Evolutionary conservation across 225 moss, liverwort and hornwort genomes (phyloP), one percentile per base, ranked within the genome.

Genomic region (Takakia lepidozioides): DNA sequence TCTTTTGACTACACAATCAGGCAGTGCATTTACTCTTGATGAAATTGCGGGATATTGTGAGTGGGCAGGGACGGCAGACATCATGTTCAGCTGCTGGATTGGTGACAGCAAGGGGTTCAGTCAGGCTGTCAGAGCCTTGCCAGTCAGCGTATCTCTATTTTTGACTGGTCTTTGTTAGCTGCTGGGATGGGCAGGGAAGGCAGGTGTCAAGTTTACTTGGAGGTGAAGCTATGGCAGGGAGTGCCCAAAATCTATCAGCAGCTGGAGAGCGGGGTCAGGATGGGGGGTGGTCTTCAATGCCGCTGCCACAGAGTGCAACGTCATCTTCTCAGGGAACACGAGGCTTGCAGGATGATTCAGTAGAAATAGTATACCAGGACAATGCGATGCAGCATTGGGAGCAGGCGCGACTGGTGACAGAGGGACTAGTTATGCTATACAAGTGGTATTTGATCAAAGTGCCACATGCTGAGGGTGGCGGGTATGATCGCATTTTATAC

Each of bases 401-500:
- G 42, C 42, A 30, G 17, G 66, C 50, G 43, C 78, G 69, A 56
- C n/a, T 74, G 46, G 63, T 79, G 41, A 66, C 79, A 19, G 60
- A 79, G 46, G 79, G 79, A 43, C 74, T 74, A 54, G 34, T 79
- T 37, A 59, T 70, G 19, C 51, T 79, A 60, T 66, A 63, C 38
- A 61, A 64, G 51, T 79, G 79, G 79, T 64, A 79, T 34, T 50
- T 79, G 48, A 70, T 64, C n/a, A 79, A 67, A 63, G 57, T 74
- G 9, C 60, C 70, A 64, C 43, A 46, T 60, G 54, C 37, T 27
- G 63, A 60, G 38, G 57, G 41, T 63, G 63, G 57, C 66, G 70
- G 79, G 79, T 79, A 74, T 39, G 32, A 32, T 32, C 32, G 32
- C 0, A 1, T 7, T 32, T 32, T 32, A 32, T 32, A 11, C 7